Base-by-base conservation (phyloP, 2,329 filamentous ascomycete genomes). In the Aspergillus persii region DNA sequence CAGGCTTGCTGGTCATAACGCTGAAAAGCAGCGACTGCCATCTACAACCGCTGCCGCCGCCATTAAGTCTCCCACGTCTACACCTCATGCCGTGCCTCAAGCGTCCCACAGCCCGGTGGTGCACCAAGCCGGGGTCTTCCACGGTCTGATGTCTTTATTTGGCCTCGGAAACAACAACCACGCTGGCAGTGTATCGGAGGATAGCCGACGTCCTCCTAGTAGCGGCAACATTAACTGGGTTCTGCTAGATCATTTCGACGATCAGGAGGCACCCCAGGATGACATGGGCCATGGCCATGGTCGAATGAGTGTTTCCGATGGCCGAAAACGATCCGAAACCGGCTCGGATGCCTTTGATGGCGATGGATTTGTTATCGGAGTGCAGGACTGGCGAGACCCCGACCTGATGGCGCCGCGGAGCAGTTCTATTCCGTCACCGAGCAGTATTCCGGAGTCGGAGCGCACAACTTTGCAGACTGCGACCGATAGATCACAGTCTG, bases 381-480 rank as follows among this genome's bases (percentile, higher is more conserved):
- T 92, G 11, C 89, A 95, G 65, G 91, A 95, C 71, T 94, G 91
- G 91, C 84, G 90, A 65, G 91, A 95, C 71, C 89, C 90, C 5
- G 90, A 92, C 71, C 77, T 92, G 18, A 79, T 91, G 26, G 81
- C 81, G 2, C 71, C 77, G 44, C 74, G 75, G 52, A 69, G 64
- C 58, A 72, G 64, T 39, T 57, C 62, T 30, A 59, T 63, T 26
- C 59, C 62, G 18, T 63, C 61, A n/a, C 65, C 66, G 46, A 76
- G 62, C 60, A 65, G 61, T 27, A 56, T 63, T 31, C 53, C 66
- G 33, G 66, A 63, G 26, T 67, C 71, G 44, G 65, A 69, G 26
- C 58, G 57, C 12, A 64, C 63, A 12, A 78, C 77, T 58, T 60
- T 65, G 33, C 62, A 69, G 12, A 71, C 67, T 26, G 44, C 44